phyloP scores from a whole-genome alignment of 129 eudicot genomes.

The Centaurea solstitialis region DNA sequence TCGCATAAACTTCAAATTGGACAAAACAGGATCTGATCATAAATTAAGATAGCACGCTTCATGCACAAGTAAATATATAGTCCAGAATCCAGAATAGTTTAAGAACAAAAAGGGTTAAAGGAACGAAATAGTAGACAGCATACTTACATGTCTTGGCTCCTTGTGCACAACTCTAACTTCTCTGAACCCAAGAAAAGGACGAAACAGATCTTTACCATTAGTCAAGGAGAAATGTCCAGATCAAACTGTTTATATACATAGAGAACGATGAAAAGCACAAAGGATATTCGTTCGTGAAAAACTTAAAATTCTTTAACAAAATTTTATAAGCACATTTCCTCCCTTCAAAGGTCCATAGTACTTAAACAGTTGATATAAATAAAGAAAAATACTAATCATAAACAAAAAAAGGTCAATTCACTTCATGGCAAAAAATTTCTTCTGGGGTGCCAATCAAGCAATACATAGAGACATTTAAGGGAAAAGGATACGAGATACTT shows the following conservation, averaged over 20 bases:
- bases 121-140: background rate
- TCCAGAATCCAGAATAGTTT: background rate
- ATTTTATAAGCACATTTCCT: background rate
- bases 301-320: background rate
- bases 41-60: background rate
- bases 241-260: background rate
- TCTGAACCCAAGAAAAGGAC: conserved; percentile 81
- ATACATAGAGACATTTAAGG: background rate
- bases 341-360: background rate
- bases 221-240: conserved; percentile 48
- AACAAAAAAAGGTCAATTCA: background rate
- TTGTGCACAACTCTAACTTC: conserved; percentile 88
- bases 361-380: no score
- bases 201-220: conserved; percentile 65
- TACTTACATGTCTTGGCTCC: conserved; percentile 90
- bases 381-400: background rate
- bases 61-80: background rate
- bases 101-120: background rate
- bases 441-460: background rate
- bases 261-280: background rate
- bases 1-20: background rate
- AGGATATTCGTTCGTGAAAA: background rate
- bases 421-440: background rate
- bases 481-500: conserved; percentile 89
- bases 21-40: background rate